Base-by-base conservation (phyloP, 495 filamentous ascomycete genomes). In the Schizothecium vesticola region DNA sequence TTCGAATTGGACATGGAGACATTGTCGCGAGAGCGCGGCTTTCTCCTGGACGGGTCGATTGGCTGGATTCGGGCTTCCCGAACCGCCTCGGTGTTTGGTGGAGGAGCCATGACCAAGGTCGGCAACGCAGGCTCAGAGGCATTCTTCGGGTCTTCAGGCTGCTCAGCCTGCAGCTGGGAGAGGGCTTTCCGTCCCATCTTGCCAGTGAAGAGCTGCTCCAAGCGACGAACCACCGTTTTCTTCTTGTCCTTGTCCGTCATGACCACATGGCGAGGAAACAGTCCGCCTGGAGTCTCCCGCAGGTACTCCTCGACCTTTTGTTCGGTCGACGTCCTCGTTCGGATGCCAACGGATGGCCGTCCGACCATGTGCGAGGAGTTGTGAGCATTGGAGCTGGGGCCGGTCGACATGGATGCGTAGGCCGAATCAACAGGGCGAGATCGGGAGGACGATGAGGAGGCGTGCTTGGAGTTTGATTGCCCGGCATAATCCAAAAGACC, bases 121-220 rank as follows among this genome's bases (percentile, higher is more conserved):
- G 24, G 22, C 22, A 60, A 51, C 13, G 64, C 22, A 1, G 56
- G 22, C 13, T 69, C 68, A 3, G 71, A 63, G 26, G 31, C 8
- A 5, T 56, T 31, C 26, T 65, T 63, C 3, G 51, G 19, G 22
- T 69, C 76, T 65, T 61, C 69, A 36, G 71, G 68, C 61, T 72
- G 72, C 72, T 61, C 64, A 55, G 65, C 69, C 64, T 59, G 69
- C 26, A 63, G 69, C 8, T 65, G 61, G 9, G 64, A 25, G 19
- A 68, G 26, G 31, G 69, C 59, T 8, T 77, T 69, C 16, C 79
- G 80, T 19, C 80, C 80, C 28, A 82, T 80, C 66, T 87, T 89
- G 8, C 91, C 91, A n/a, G 90, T 90, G 66, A 93, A 94, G 4
- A 94, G 81, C 63, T 92, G 89, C 73, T 94, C 91, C 7, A 94